Conservation (phyloP, 495 filamentous ascomycete species). For the Trichoderma orchidacearum region DNA sequence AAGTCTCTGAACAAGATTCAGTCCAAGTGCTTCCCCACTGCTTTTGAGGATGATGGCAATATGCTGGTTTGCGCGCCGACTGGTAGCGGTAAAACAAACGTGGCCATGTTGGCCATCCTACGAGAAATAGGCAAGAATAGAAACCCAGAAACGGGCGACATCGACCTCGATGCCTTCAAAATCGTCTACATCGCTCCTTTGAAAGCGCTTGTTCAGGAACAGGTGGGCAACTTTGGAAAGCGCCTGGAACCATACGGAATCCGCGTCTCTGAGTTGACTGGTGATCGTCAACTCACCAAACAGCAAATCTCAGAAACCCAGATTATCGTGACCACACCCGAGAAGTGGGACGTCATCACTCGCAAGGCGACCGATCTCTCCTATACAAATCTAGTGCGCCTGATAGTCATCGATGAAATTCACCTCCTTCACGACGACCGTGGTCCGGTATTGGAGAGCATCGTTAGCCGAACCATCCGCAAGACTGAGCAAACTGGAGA, state of each 20-base stretch:
- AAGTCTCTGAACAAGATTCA: slow-evolving; percentile 87
- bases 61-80: slow-evolving; percentile 96
- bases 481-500: slow-evolving; percentile 88
- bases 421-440: slow-evolving; percentile 96
- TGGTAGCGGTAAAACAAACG: slow-evolving; percentile 96
- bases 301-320: slow-evolving; percentile 97
- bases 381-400: slow-evolving; percentile 89
- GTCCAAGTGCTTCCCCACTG: slow-evolving; percentile 77
- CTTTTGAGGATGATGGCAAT: slow-evolving; percentile 91
- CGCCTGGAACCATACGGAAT: slow-evolving; percentile 85
- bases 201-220: slow-evolving; percentile 92
- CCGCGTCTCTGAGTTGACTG: slow-evolving; percentile 83
- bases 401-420: slow-evolving; percentile 96
- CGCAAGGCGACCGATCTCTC: slow-evolving; percentile 93
- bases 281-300: slow-evolving; percentile 96
- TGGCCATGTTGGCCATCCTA: slow-evolving; percentile 92
- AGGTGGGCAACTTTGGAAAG: slow-evolving; percentile 92
- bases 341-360: slow-evolving; percentile 99
- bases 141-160: slow-evolving; percentile 72
- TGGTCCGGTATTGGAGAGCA: slow-evolving; percentile 92
- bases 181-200: slow-evolving; percentile 90
- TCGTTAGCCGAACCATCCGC: slow-evolving; percentile 87
- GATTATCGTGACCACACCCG: slow-evolving; percentile 95
- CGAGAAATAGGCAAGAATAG: slow-evolving; percentile 94
- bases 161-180: slow-evolving; percentile 93